Evolutionary conservation across 1,284 basidiomycete species (phyloP).

Genomic region (Schizophyllum amplum): DNA sequence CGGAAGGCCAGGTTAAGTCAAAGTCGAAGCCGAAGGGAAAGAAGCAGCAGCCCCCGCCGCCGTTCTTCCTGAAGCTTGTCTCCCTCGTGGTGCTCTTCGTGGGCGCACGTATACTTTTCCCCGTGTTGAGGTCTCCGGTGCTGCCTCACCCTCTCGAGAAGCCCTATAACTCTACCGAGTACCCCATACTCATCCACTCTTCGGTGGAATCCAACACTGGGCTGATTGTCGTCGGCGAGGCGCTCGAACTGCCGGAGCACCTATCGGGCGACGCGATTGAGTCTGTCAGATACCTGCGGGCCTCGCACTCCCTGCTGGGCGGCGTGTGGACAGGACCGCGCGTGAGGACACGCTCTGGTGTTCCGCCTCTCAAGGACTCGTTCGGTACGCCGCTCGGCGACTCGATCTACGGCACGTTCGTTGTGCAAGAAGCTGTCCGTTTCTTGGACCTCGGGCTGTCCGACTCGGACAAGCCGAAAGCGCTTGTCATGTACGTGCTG

Average conservation of each 20-base stretch:
- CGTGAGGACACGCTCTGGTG: slow-evolving; percentile 33
- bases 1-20: not conserved
- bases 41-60: slow-evolving; percentile 11
- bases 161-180: slow-evolving; percentile 45
- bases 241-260: slow-evolving; percentile 31
- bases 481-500: slow-evolving; percentile 71
- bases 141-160: slow-evolving; percentile 43
- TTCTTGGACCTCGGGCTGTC: slow-evolving; percentile 46
- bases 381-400: slow-evolving; percentile 52
- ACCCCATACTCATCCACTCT: slow-evolving; percentile 61
- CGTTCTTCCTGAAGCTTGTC: slow-evolving; percentile 21
- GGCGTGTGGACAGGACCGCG: slow-evolving; percentile 73
- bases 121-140: slow-evolving; percentile 39
- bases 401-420: slow-evolving; percentile 79
- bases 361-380: slow-evolving; percentile 39
- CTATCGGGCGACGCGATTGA: slow-evolving; percentile 27
- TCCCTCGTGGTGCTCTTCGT: slow-evolving; percentile 28
- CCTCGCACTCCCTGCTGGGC: slow-evolving; percentile 83
- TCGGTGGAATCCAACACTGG: slow-evolving; percentile 71
- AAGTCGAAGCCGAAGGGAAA: slow-evolving; percentile 14
- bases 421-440: slow-evolving; percentile 77
- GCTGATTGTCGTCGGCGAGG: slow-evolving; percentile 71
- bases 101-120: slow-evolving; percentile 11
- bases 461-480: slow-evolving; percentile 33
- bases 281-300: slow-evolving; percentile 74